Conservation (phyloP, 2,329 filamentous ascomycete species). For the Dactylellina leptospora region DNA sequence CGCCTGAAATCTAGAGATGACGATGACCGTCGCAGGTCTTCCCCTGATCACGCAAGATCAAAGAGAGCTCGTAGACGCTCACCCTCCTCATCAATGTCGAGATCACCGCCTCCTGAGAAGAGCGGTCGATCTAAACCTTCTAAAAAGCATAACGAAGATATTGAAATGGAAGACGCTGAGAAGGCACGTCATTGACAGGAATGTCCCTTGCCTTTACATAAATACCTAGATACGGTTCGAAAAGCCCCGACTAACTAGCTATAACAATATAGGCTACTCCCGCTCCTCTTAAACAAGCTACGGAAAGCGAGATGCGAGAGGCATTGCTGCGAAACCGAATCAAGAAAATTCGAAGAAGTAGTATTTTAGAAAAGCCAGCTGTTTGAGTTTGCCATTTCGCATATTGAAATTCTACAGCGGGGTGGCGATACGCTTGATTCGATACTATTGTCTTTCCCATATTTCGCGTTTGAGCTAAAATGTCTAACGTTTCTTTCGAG, state of each 20-base stretch:
- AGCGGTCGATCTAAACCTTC: slow-evolving; percentile 24
- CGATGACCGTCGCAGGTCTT: slow-evolving; percentile 28
- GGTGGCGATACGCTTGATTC: not conserved
- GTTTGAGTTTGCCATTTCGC: not conserved
- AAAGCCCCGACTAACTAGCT: no score
- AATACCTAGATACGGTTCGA: no score
- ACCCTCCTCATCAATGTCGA: slow-evolving; percentile 22
- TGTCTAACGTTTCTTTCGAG: slow-evolving; percentile 44
- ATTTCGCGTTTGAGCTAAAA: slow-evolving; percentile 23
- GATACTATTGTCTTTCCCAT: not conserved
- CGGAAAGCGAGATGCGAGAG: slow-evolving; percentile 49
- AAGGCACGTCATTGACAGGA: slow-evolving; percentile 53
- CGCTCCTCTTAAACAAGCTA: slow-evolving; percentile 30
- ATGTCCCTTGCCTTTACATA: slow-evolving; percentile 31
- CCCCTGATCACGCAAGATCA: slow-evolving; percentile 39
- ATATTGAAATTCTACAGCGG: not conserved
- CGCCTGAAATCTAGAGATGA: slow-evolving; percentile 36
- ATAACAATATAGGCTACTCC: no score
- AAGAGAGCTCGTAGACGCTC: slow-evolving; percentile 46
- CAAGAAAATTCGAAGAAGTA: slow-evolving; percentile 42
- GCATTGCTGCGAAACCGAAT: slow-evolving; percentile 47
- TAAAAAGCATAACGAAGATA: slow-evolving; percentile 38
- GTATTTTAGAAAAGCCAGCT: slow-evolving; percentile 5
- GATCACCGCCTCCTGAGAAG: slow-evolving; percentile 38
- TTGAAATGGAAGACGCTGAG: slow-evolving; percentile 53